Conservation (phyloP, 352 stramenopile genomes). For the Peronospora destructor region DNA sequence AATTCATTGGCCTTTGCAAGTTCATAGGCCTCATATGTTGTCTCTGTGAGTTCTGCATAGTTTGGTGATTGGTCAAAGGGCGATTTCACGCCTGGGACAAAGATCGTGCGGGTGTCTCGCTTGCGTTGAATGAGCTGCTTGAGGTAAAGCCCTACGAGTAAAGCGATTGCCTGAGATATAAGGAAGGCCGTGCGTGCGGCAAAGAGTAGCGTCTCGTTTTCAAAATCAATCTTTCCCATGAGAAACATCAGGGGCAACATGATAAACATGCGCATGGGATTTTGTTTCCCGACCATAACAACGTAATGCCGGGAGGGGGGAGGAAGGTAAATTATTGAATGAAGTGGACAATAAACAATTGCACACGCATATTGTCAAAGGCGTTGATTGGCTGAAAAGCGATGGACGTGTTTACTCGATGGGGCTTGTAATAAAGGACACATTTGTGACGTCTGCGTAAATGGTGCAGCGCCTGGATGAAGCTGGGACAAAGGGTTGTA, state of each 20-base stretch:
- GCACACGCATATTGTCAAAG: not conserved
- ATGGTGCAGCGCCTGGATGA: too few relatives aligned
- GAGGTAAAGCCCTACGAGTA: conserved; percentile 65
- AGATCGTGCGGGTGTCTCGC: conserved; percentile 78
- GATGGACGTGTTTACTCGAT: too few relatives aligned
- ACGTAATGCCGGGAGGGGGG: not conserved
- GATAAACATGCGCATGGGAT: conserved; percentile 71
- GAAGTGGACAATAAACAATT: not conserved
- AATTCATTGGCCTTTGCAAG: conserved; percentile 67
- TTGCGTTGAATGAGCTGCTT: conserved; percentile 67
- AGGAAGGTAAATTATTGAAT: not conserved
- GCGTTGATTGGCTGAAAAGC: not conserved
- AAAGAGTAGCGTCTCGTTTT: conserved; percentile 59
- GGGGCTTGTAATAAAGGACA: too few relatives aligned
- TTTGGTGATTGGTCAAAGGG: conserved; percentile 77
- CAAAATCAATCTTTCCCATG: conserved; percentile 83
- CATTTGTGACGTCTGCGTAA: too few relatives aligned
- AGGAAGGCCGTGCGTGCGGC: conserved; percentile 59
- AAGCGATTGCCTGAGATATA: conserved; percentile 47
- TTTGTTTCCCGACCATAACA: conserved; percentile 52
- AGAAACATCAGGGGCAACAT: conserved; percentile 83
- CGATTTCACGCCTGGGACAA: conserved; percentile 57
- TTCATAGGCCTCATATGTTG: conserved; percentile 70
- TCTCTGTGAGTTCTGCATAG: conserved; percentile 72
- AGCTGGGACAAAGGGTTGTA: too few relatives aligned